Base-by-base conservation (phyloP, 2,329 filamentous ascomycete species). In the Paradendryphiella salina region DNA sequence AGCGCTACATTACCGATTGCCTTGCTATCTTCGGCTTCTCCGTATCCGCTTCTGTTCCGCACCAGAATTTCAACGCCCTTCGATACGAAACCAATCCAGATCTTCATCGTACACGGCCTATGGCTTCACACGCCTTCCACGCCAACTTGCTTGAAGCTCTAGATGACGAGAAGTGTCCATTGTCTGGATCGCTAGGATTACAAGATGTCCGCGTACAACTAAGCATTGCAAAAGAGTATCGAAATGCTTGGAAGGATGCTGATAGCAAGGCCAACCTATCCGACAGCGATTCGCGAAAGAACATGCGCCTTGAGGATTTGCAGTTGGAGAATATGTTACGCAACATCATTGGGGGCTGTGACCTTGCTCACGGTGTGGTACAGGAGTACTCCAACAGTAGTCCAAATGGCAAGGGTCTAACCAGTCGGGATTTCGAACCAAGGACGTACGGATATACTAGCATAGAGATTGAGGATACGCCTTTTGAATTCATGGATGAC, bases 161-260 rank as follows among this genome's bases (percentile, higher is more conserved):
- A 0, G 81, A 85, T 39, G 75, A 81, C n/a, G 68, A 75, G 5
- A 69, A 68, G 0, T 85, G 83, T 35, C 85, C 85, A 0, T 73
- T 90, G 0, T 75, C 84, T 39, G 63, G 55, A 0, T 77, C 80
- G 0, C 71, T 90, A 1, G 86, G 86, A 0, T 59, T 52, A 0
- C 81, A 81, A 0, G 76, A 80, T 2, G 82, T 85, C 4, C 76
- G 79, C 9, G 73, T 75, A n/a, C 82, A 86, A 45, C 76, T 90
- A 3, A 78, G 78, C 43, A 76, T 82, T 46, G 87, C 87, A 0
- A 90, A 90, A 66, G 85, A 88, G 57, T 78, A 88, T 48, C 77
- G 87, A 1, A 90, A 90, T 59, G 77, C 83, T 8, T 90, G 87
- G 87, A 90, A 90, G 72, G 82, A 85, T 46, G 85, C 82, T 0